Base-by-base conservation (phyloP, 2,329 filamentous ascomycete species). In the Cladosporium austrohemisphaericum region DNA sequence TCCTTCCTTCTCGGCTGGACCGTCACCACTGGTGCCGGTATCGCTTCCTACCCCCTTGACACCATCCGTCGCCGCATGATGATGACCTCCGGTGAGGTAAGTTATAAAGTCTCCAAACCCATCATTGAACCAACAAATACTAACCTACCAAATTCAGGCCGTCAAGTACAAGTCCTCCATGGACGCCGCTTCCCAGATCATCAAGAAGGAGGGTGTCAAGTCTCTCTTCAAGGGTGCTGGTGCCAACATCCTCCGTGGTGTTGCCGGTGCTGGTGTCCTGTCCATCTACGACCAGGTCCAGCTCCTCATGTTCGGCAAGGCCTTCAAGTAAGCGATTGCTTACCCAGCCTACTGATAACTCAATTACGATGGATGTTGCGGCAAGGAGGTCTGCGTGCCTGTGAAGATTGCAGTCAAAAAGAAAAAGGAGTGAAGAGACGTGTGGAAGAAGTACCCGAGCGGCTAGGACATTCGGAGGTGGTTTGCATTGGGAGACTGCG, bases 161-260 rank as follows among this genome's bases (percentile, higher is more conserved):
- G 93, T 98, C 85, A 98, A 98, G 88, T 98, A 98, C 89, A 89
- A 86, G 76, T 88, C 84, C 74, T 95, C 93, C 65, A 68, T 97
- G 68, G 93, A 98, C 78, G 93, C 93, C 72, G 91, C 84, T 77
- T 82, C 81, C 77, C 89, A 97, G 85, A 98, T 98, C 72, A 75
- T 97, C 70, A 91, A 91, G 80, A 88, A 88, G 79, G 93, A 97
- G 83, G 93, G 93, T 84, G 79, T 94, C 78, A 88, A 84, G 80
- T 98, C 93, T 69, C 92, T 98, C 78, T 98, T 98, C 91, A 98
- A 98, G 89, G 93, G 93, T 91, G 93, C 93, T 74, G 93, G 93
- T 89, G 93, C 93, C 85, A 98, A 98, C 89, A 98, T 98, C 73
- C 93, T 98, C 80, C 93, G 93, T 95, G 94, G 93, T 96, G 93